Percentiles rank a stretch among this genome's conserved stretches.
These are phyloP conservation scores for Aristolochia contorta DNA, from an alignment of 164 flowering plant species.

Conservation along the genomic window DNA sequence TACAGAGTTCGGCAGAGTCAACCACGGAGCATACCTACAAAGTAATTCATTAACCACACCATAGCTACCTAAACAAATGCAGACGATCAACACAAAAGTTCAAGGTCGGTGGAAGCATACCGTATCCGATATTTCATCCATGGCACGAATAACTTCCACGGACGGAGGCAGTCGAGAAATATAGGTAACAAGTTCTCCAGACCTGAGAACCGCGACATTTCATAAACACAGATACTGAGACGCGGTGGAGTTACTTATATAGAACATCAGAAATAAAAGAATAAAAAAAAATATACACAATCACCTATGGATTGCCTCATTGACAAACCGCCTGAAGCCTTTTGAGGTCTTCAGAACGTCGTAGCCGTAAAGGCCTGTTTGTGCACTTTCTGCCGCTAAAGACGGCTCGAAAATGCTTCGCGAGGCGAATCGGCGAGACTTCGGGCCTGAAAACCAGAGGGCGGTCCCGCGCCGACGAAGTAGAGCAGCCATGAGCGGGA, in stretches of 20 bases:
- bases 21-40: conserved; percentile 81
- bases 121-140: conserved; percentile 92
- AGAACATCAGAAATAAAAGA: too few species aligned
- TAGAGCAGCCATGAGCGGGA: conserved; percentile 11
- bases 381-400: conserved; percentile 19
- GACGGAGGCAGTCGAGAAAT: conserved; percentile 58
- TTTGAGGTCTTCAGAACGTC: conserved; percentile 54
- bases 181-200: conserved; percentile 56
- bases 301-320: conserved; percentile 80
- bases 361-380: conserved; percentile 82
- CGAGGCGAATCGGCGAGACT: conserved; percentile 9
- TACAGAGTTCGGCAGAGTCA: conserved; percentile 88
- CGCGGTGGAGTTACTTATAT: neutral
- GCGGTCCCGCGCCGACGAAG: conserved; percentile 12
- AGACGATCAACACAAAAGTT: neutral
- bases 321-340: conserved; percentile 76
- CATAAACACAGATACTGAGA: neutral
- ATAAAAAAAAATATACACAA: neutral
- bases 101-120: conserved; percentile 20
- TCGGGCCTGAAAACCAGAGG: conserved; percentile 5
- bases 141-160: conserved; percentile 50
- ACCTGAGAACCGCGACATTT: conserved; percentile 30
- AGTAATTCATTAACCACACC: neutral
- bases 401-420: conserved; percentile 22
- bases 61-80: neutral